A percentile compares a stretch with the other conserved stretches of the same genome.
Evolutionary conservation across 805 yeast species (phyloP).

Genomic region (Yarrowia porcina): DNA sequence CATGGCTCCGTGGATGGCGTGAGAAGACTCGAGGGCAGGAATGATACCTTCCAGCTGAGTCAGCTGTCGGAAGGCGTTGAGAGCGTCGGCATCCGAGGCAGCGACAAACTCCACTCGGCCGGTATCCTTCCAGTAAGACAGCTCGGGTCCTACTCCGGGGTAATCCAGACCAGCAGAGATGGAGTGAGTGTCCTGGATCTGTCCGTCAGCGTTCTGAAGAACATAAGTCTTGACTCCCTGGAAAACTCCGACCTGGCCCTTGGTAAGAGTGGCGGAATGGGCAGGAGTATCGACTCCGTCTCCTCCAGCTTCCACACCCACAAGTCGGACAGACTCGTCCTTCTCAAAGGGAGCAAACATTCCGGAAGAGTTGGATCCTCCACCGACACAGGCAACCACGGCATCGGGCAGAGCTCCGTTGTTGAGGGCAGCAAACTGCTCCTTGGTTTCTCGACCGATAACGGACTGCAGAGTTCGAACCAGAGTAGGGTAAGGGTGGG

Average conservation of each 20-base stretch:
- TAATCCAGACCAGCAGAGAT: conserved; percentile 98
- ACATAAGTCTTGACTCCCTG: conserved; percentile 97
- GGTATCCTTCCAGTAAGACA: conserved; percentile 89
- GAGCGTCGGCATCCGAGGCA: conserved; percentile 93
- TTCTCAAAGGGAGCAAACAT: conserved; percentile 91
- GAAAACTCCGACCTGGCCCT: conserved; percentile 94
- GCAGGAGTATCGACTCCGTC: conserved; percentile 85
- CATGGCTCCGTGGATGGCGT: conserved; percentile 89
- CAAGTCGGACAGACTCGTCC: conserved; percentile 68
- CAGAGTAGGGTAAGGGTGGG: conserved; percentile 97
- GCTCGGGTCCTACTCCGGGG: conserved; percentile 99
- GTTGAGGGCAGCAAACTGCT: conserved; percentile 77
- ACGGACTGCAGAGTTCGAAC: conserved; percentile 98
- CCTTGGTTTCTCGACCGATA: conserved; percentile 91
- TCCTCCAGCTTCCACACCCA: conserved; percentile 99
- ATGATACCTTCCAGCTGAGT: conserved; percentile 96
- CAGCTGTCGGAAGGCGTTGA: conserved; percentile 81
- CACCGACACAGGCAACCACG: conserved; percentile 98
- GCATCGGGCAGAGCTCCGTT: conserved; percentile 86
- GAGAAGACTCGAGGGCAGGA: conserved; percentile 97
- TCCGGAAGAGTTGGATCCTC: conserved; percentile 97
- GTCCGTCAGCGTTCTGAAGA: conserved; percentile 89
- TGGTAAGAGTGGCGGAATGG: conserved; percentile 95
- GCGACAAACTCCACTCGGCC: conserved; percentile 91
- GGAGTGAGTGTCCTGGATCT: conserved; percentile 95